phyloP scores from a whole-genome alignment of 768 basidiomycete species.

The Suillus brevipes region DNA sequence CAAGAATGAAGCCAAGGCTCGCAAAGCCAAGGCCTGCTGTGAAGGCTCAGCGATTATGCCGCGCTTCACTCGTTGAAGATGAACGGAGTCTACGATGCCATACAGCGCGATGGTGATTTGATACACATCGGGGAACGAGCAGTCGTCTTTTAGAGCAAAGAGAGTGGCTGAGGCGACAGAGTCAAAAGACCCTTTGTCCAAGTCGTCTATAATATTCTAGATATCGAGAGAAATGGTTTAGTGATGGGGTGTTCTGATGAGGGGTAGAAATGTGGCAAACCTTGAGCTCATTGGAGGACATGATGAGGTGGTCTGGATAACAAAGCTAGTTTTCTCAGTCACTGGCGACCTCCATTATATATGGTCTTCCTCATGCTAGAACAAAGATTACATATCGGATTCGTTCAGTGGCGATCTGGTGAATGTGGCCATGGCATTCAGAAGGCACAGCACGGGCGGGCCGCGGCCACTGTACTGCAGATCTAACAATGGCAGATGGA shows the following conservation, averaged over 20 bases:
- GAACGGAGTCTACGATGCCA: slow-evolving; percentile 17
- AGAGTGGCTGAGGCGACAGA: slow-evolving; percentile 19
- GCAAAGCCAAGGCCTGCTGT: slow-evolving; percentile 22
- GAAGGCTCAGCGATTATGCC: slow-evolving; percentile 6
- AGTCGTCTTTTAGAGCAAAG: slow-evolving; percentile 22
- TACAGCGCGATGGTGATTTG: slow-evolving; percentile 23
- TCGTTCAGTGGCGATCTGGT: neutral
- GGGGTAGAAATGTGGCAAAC: slow-evolving; percentile 10
- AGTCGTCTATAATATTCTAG: slow-evolving; percentile 16
- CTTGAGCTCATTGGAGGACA: slow-evolving; percentile 22
- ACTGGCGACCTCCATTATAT: neutral
- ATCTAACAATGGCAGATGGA: neutral
- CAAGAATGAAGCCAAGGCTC: slow-evolving; percentile 18
- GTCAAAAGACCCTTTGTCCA: slow-evolving; percentile 23
- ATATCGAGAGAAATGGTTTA: neutral
- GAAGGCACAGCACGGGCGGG: neutral
- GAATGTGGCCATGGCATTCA: neutral
- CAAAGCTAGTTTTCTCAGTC: neutral
- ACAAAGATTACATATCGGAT: neutral
- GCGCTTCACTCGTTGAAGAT: slow-evolving; percentile 19
- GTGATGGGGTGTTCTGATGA: neutral
- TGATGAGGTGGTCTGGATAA: slow-evolving; percentile 3
- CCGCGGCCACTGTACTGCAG: neutral
- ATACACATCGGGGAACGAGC: slow-evolving; percentile 20
- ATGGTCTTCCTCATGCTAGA: neutral